Conservation (phyloP, 495 filamentous ascomycete genomes). For the Penicillium mononematosum region DNA sequence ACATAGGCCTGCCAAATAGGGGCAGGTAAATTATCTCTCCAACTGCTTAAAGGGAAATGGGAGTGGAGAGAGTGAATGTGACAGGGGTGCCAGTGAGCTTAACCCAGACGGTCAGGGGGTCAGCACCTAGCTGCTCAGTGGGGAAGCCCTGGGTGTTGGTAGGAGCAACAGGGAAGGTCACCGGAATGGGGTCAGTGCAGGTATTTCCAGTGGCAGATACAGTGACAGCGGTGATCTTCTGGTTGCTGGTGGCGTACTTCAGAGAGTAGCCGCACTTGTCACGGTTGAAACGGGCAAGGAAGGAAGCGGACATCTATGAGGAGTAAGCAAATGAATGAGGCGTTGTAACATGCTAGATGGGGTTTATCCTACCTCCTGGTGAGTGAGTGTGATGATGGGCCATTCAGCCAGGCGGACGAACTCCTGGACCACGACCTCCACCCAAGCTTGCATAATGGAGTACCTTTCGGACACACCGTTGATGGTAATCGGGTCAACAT, state of each 20-base stretch:
- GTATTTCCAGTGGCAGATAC: constrained; percentile 51
- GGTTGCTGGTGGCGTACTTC: constrained; percentile 41
- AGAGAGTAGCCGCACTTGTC: constrained; percentile 55
- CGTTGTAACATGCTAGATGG: not conserved
- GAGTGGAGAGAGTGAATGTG: constrained; percentile 48
- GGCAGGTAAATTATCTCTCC: not conserved
- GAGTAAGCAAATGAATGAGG: not conserved
- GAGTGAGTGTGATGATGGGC: constrained; percentile 56
- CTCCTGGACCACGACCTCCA: constrained; percentile 57
- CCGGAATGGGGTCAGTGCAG: constrained; percentile 53
- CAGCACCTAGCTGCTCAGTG: constrained; percentile 56
- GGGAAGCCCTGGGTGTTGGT: constrained; percentile 43
- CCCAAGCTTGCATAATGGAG: constrained; percentile 61
- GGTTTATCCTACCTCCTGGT: constrained; percentile 45
- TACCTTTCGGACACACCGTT: constrained; percentile 49
- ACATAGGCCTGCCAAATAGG: not conserved
- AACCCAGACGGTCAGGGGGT: constrained; percentile 61
- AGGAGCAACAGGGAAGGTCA: constrained; percentile 52
- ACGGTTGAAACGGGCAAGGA: constrained; percentile 52
- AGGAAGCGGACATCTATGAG: constrained; percentile 46
- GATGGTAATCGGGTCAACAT: constrained; percentile 47
- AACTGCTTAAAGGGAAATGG: constrained; percentile 39
- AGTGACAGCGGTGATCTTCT: constrained; percentile 51
- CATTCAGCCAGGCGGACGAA: constrained; percentile 57
- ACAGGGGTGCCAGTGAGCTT: constrained; percentile 52